These are phyloP conservation scores for Colletotrichum caudatum DNA, from an alignment of 2,329 filamentous ascomycete species.

Conservation along the genomic window DNA sequence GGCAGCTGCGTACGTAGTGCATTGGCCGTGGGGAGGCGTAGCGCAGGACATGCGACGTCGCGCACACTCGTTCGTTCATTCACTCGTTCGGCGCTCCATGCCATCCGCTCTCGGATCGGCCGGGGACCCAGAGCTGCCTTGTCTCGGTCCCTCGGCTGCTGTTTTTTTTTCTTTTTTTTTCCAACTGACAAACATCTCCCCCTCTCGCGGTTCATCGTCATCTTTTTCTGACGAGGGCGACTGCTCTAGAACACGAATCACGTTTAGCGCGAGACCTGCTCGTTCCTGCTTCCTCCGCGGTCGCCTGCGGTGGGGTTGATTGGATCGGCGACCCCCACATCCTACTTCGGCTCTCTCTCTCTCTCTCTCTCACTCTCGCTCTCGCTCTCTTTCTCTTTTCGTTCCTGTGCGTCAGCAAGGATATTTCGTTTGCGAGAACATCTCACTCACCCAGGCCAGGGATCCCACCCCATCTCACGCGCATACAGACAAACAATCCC, in stretches of 20 bases:
- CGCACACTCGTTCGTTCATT: neutral
- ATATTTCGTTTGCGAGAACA: neutral
- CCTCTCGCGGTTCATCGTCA: neutral
- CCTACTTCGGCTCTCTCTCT: neutral
- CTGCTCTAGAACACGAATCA: neutral
- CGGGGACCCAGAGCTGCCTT: neutral
- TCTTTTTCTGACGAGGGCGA: neutral
- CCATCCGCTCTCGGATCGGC: too few relatives aligned
- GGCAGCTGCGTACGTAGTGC: slow-evolving; percentile 14
- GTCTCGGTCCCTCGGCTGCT: too few relatives aligned
- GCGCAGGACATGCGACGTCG: slow-evolving; percentile 3
- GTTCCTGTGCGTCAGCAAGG: neutral
- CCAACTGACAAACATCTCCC: neutral
- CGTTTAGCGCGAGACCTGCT: neutral
- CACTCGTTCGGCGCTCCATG: neutral
- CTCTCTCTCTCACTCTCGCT: too few relatives aligned
- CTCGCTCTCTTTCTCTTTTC: too few relatives aligned
- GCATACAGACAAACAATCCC: neutral
- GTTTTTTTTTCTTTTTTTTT: too few relatives aligned
- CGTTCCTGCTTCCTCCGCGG: neutral
- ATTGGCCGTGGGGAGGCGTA: neutral
- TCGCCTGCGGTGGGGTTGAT: too few relatives aligned
- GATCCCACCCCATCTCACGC: neutral
- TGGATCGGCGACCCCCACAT: neutral
- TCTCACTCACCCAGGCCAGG: neutral